These are phyloP conservation scores for Pleurotus giganteus DNA, from an alignment of 768 basidiomycete species.

Conservation along the genomic window DNA sequence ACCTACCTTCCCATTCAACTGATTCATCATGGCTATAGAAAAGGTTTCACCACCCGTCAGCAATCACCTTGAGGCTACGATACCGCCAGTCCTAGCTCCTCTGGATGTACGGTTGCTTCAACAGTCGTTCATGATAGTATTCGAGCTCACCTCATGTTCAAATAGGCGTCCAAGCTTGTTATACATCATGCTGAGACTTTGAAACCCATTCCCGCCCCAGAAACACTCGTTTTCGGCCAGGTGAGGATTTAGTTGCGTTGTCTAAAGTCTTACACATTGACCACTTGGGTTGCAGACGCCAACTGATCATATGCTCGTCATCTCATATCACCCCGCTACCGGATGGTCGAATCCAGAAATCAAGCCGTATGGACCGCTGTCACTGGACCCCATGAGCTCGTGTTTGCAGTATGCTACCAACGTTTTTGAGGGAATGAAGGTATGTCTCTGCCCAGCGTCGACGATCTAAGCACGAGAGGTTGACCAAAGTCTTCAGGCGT, in stretches of 20 bases:
- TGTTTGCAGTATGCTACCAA: constrained; percentile 88
- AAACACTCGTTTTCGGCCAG: constrained; percentile 55
- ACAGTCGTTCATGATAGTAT: background rate
- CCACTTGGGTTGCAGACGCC: constrained; percentile 38
- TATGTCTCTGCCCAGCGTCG: constrained; percentile 15
- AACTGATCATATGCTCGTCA: constrained; percentile 78
- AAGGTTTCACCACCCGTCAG: too few species aligned
- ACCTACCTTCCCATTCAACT: background rate
- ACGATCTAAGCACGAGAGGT: background rate
- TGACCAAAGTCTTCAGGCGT: constrained; percentile 45
- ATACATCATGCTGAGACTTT: constrained; percentile 43
- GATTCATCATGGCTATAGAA: background rate
- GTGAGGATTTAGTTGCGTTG: constrained; percentile 26
- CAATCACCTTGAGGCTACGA: too few species aligned
- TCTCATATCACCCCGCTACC: constrained; percentile 54
- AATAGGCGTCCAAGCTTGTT: constrained; percentile 54
- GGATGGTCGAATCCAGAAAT: constrained; percentile 78
- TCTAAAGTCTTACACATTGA: background rate
- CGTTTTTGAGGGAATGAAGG: constrained; percentile 88
- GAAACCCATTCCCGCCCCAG: constrained; percentile 49
- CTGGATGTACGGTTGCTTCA: background rate
- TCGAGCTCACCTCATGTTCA: background rate
- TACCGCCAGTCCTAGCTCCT: background rate
- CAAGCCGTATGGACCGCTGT: constrained; percentile 68
- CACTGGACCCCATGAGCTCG: constrained; percentile 66